A percentile compares a stretch with the other conserved stretches of the same genome.
Evolutionary conservation across 2,329 filamentous ascomycete species (phyloP).

Genomic region (Onygenales sp.): DNA sequence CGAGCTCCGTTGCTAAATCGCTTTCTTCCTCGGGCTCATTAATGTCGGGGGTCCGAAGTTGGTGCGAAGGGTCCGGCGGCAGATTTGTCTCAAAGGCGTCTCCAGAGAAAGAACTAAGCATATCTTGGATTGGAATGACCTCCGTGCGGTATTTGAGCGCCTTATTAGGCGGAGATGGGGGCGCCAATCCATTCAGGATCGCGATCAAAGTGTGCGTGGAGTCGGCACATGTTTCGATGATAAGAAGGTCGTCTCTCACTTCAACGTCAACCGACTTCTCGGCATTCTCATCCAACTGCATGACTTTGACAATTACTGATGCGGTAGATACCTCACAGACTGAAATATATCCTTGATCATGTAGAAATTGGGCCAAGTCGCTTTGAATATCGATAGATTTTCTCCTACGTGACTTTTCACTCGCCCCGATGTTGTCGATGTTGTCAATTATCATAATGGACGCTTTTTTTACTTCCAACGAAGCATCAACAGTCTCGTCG

Average conservation of each 20-base stretch:
- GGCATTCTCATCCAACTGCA: constrained; percentile 45
- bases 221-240: constrained; percentile 92
- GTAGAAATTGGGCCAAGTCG: constrained; percentile 40
- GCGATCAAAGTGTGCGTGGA: constrained; percentile 87
- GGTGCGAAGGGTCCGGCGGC: constrained; percentile 26
- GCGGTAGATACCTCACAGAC: constrained; percentile 82
- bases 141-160: constrained; percentile 80
- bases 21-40: constrained; percentile 30
- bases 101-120: constrained; percentile 82
- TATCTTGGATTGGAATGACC: constrained; percentile 73
- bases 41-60: constrained; percentile 31
- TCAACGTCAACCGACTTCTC: constrained; percentile 68
- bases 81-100: constrained; percentile 57
- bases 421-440: constrained; percentile 38
- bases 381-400: constrained; percentile 21
- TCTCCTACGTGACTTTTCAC: constrained; percentile 23
- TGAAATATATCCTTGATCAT: constrained; percentile 67
- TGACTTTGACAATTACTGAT: constrained; percentile 54
- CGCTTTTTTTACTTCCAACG: constrained; percentile 65
- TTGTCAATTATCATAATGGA: constrained; percentile 79
- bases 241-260: constrained; percentile 72
- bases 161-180: constrained; percentile 72
- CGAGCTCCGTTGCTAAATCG: constrained; percentile 30
- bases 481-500: constrained; percentile 53
- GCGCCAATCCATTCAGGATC: constrained; percentile 68